Evolutionary conservation across 2,329 filamentous ascomycete genomes (phyloP).

Genomic region (Sporothrix pseudoabietina): DNA sequence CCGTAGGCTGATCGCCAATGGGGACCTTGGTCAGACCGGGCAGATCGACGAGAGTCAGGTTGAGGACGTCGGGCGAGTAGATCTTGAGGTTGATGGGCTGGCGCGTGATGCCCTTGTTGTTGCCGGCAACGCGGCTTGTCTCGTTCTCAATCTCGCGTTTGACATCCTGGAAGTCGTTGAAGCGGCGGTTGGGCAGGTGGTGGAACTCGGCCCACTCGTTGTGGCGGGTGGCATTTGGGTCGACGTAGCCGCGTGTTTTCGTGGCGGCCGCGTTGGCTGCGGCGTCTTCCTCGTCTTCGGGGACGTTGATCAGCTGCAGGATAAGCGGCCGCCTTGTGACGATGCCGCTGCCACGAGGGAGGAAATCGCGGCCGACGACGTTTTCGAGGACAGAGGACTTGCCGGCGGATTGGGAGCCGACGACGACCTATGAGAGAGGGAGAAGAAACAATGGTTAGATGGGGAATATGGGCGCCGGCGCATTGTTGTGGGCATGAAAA

Average conservation of each 20-base stretch:
- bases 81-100: constrained; percentile 97
- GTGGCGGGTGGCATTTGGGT: constrained; percentile 68
- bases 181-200: constrained; percentile 96
- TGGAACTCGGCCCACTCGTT: constrained; percentile 92
- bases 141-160: constrained; percentile 96
- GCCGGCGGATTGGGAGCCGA: constrained; percentile 96
- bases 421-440: constrained; percentile 71
- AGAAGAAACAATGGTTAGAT: constrained; percentile 26
- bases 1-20: constrained; percentile 39
- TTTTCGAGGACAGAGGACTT: constrained; percentile 99
- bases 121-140: constrained; percentile 93
- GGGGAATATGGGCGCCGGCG: neutral
- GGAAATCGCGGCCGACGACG: constrained; percentile 95
- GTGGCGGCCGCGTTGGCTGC: constrained; percentile 50
- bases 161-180: constrained; percentile 97
- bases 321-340: constrained; percentile 93
- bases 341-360: constrained; percentile 94
- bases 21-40: constrained; percentile 84
- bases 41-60: constrained; percentile 92
- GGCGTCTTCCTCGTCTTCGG: constrained; percentile 71
- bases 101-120: constrained; percentile 94
- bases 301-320: constrained; percentile 96
- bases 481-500: neutral
- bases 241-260: constrained; percentile 68
- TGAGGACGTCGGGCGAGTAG: constrained; percentile 97